A percentile compares a stretch with the other conserved stretches of the same genome.
phyloP scores from a whole-genome alignment of 768 basidiomycete genomes.

The Tricholoma sp. region DNA sequence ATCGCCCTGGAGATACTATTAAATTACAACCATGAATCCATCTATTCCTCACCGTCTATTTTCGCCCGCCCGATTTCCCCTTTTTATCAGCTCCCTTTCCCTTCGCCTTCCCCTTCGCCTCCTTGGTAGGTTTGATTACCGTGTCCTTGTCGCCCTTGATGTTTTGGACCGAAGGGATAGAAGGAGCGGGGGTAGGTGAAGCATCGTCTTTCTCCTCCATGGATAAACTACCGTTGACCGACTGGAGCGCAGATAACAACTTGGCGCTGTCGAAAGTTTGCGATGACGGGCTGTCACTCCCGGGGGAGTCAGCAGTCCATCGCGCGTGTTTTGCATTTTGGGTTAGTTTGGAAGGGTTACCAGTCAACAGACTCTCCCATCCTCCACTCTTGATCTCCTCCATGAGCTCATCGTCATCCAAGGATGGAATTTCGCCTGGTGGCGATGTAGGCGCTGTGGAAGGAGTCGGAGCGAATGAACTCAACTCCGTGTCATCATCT shows the following conservation, averaged over 20 bases:
- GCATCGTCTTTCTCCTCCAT: not conserved
- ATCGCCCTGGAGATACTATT: not conserved
- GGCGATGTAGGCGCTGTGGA: slow-evolving; percentile 25
- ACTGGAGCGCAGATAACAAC: slow-evolving; percentile 13
- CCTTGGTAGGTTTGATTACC: slow-evolving; percentile 11
- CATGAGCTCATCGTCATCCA: slow-evolving; percentile 24
- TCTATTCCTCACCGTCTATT: slow-evolving; percentile 3
- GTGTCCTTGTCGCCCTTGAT: slow-evolving; percentile 13
- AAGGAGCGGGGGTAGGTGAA: slow-evolving; percentile 7
- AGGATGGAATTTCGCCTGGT: slow-evolving; percentile 17
- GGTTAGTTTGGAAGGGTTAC: not conserved
- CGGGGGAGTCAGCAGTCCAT: slow-evolving; percentile 1
- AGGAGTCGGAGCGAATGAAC: slow-evolving; percentile 21
- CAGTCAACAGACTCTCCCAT: slow-evolving; percentile 7
- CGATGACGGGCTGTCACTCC: slow-evolving; percentile 6
- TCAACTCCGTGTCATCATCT: slow-evolving; percentile 15
- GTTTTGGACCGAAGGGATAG: not conserved
- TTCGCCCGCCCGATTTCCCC: slow-evolving; percentile 10
- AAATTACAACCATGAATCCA: not conserved
- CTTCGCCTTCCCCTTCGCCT: slow-evolving; percentile 17
- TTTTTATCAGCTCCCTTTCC: slow-evolving; percentile 10
- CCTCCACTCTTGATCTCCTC: slow-evolving; percentile 19
- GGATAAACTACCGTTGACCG: slow-evolving; percentile 4
- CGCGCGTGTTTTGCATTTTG: not conserved
- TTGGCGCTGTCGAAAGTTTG: slow-evolving; percentile 14